Base-by-base conservation (phyloP, 164 flowering plant genomes). In the Kingdonia uniflora region DNA sequence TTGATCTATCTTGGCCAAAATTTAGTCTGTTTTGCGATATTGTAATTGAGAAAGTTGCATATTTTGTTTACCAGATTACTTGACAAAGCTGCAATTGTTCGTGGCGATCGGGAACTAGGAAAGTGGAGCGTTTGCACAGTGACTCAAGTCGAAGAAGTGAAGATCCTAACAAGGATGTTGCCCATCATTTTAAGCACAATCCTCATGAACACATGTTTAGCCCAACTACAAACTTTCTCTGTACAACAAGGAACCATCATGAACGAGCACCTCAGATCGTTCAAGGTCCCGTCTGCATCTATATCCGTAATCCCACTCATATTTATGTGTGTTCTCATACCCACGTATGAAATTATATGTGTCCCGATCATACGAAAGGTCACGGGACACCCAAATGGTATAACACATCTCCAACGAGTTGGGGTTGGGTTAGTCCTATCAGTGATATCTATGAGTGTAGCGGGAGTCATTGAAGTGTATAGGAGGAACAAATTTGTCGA, bases 171-270 rank as follows among this genome's bases (percentile, higher is more conserved):
- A 26, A 73, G 80, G 24, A 73, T 81, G 6, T 24, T 81, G 1
- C 95, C 95, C 0, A 84, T 86, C 39, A 77, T 81, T 15, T 80
- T 79, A 6, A 75, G 88, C 77, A 84, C 91, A 12, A 86, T 86
- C 19, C 60, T 86, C 19, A 81, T 81, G 79, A 80, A 81, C 72
- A 81, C 91, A 42, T 72, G 80, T 11, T 54, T 81, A 15, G 90
- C 95, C 2, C 95, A 83, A 49, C 84, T 86, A 13, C 86, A 83
- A 57, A 86, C 95, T 6, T 81, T 81, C 65, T 81, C 90, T 2
- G 86, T 83, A 42, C 84, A 83, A 65, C 95, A 86, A 66, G 91
- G 80, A 45, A 71, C 71, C 48, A 24, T 68, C 17, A 81, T 86
- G 95, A 56, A 81, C 72, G 71, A 77, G 5, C 50, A 37, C 0